These are phyloP conservation scores for Testicularia cyperi DNA, from an alignment of 1,284 basidiomycete genomes.

Conservation along the genomic window DNA sequence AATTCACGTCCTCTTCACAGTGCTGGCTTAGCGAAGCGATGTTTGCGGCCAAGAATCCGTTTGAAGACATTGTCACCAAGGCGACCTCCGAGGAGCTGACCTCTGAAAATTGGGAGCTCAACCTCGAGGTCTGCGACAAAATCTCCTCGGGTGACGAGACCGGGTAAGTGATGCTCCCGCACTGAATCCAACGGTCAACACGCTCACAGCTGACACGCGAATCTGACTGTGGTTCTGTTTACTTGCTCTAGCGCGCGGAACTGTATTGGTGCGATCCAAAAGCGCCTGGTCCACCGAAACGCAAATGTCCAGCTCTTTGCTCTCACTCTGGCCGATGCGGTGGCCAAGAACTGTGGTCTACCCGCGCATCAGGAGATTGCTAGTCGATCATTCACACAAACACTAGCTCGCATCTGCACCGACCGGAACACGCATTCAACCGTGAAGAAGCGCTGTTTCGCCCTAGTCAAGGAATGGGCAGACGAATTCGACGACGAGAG, in stretches of 20 bases:
- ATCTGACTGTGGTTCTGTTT: not conserved
- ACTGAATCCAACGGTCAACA: too few species aligned
- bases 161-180: too few species aligned
- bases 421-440: conserved; percentile 91
- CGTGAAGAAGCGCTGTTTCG: conserved; percentile 75
- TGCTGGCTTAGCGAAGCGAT: too few species aligned
- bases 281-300: conserved; percentile 87
- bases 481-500: conserved; percentile 72
- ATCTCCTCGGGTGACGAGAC: conserved; percentile 77
- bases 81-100: conserved; percentile 94
- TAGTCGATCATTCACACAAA: conserved; percentile 84
- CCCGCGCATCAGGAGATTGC: conserved; percentile 83
- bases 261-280: conserved; percentile 80
- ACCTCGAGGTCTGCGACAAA: conserved; percentile 94
- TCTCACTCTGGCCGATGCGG: conserved; percentile 64
- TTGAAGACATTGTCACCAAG: conserved; percentile 90
- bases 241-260: conserved; percentile 72
- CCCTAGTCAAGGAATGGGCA: conserved; percentile 80
- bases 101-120: conserved; percentile 91
- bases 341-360: conserved; percentile 83
- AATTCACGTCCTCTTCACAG: not conserved
- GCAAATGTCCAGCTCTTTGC: conserved; percentile 96
- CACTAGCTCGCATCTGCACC: conserved; percentile 78
- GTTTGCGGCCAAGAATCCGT: conserved; percentile 69
- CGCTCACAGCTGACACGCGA: too few species aligned